Percentiles rank a stretch among this genome's conserved stretches.
Evolutionary conservation across 2,329 filamentous ascomycete species (phyloP).

Genomic region (Pseudogymnoascus sp.): DNA sequence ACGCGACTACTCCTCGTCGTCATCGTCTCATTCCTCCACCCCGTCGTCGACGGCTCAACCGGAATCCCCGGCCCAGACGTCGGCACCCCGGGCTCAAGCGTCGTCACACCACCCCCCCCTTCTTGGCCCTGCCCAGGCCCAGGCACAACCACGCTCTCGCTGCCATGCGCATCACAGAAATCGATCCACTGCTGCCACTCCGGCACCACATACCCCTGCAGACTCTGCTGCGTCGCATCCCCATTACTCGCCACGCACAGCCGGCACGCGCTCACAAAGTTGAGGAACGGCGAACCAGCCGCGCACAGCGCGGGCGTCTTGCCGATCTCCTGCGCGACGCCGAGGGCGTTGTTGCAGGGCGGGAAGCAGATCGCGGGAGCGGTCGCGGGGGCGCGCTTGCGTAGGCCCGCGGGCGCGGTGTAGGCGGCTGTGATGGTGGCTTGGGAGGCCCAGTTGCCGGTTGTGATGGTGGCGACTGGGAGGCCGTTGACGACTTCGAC

Average conservation of each 20-base stretch:
- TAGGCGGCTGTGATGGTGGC: constrained; percentile 32
- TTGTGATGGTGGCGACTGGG: constrained; percentile 36
- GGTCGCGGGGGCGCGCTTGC: constrained; percentile 35
- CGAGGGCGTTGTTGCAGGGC: constrained; percentile 41
- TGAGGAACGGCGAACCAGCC: constrained; percentile 33
- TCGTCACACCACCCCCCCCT: not conserved
- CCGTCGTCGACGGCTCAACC: not conserved
- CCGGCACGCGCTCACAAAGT: constrained; percentile 31
- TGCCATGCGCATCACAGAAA: constrained; percentile 18
- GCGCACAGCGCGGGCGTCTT: constrained; percentile 40
- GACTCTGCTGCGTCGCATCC: constrained; percentile 7
- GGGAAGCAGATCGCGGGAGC: constrained; percentile 42
- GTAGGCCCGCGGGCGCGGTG: constrained; percentile 15
- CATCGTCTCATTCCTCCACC: not conserved
- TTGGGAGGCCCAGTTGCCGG: constrained; percentile 48
- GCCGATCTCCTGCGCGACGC: constrained; percentile 40
- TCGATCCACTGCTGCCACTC: constrained; percentile 19
- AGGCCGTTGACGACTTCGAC: constrained; percentile 25
- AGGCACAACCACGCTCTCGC: constrained; percentile 9
- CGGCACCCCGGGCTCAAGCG: not conserved
- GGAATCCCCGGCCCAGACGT: not conserved
- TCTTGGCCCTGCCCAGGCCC: not conserved
- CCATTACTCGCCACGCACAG: constrained; percentile 17
- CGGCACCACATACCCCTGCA: constrained; percentile 17
- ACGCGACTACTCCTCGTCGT: not conserved